These are phyloP conservation scores for Solanum hybrid DNA, from an alignment of 305 asterid genomes.

Conservation along the genomic window DNA sequence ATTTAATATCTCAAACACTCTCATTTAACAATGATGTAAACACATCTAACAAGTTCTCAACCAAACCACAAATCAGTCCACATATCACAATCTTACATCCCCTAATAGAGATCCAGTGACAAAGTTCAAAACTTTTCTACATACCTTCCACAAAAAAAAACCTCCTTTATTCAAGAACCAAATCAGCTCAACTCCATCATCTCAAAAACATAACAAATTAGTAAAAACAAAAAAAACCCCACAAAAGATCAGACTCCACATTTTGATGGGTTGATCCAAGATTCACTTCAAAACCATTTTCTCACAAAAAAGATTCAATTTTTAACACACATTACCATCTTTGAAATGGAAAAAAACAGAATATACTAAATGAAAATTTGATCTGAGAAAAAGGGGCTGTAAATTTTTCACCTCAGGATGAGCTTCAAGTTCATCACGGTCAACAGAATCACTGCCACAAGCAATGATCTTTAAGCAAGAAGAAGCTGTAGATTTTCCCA, in stretches of 20 bases:
- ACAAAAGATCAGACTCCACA: background rate
- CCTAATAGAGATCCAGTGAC: background rate
- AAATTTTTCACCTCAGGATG: conserved; percentile 43
- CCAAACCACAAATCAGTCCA: background rate
- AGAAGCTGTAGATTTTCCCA: conserved; percentile 60
- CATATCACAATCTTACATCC: background rate
- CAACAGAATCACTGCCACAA: conserved; percentile 73
- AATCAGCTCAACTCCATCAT: background rate
- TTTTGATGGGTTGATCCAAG: background rate
- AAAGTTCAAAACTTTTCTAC: background rate
- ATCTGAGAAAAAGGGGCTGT: background rate
- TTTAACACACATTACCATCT: background rate
- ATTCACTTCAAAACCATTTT: background rate
- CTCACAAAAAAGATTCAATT: background rate
- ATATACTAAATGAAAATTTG: background rate
- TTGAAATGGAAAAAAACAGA: background rate
- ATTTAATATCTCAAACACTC: background rate
- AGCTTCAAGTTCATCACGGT: conserved; percentile 58
- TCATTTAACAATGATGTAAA: background rate
- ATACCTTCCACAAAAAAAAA: background rate
- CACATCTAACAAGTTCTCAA: background rate
- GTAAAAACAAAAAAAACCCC: background rate
- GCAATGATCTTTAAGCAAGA: conserved; percentile 81
- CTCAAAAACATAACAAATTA: background rate
- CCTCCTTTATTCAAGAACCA: background rate